phyloP scores from a whole-genome alignment of 2,329 filamentous ascomycete species.

The Pseudocercospora cruenta region DNA sequence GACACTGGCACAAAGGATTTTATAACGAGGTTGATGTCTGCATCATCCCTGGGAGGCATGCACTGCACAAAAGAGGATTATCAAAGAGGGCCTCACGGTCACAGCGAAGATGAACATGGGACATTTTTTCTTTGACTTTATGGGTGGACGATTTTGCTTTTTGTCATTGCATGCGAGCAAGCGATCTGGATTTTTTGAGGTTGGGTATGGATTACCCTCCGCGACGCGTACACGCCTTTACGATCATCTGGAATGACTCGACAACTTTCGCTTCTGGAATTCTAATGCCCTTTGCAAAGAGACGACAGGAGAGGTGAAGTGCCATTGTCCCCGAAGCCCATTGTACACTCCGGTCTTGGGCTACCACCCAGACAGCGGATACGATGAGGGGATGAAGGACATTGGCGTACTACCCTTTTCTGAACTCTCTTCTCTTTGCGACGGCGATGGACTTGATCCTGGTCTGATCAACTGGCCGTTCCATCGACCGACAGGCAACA shows the following conservation, averaged over 20 bases:
- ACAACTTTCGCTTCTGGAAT: conserved; percentile 18
- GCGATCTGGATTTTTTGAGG: conserved; percentile 14
- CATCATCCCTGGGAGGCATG: conserved; percentile 20
- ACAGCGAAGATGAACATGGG: not conserved
- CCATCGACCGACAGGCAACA: conserved; percentile 24
- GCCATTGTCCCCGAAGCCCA: conserved; percentile 25
- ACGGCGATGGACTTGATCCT: conserved; percentile 22
- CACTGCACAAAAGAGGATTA: conserved; percentile 20
- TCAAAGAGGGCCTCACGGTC: conserved; percentile 19
- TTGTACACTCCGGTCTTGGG: conserved; percentile 29
- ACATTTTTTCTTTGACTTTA: not conserved
- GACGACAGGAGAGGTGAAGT: not conserved
- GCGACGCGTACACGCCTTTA: conserved; percentile 24
- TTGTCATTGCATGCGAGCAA: conserved; percentile 10
- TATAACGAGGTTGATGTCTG: conserved; percentile 19
- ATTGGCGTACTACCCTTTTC: not conserved
- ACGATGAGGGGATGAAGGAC: conserved; percentile 30
- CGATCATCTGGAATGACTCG: conserved; percentile 26
- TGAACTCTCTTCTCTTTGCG: conserved; percentile 4
- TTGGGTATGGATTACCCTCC: conserved; percentile 8
- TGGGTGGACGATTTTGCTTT: conserved; percentile 10
- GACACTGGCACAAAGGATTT: conserved; percentile 15
- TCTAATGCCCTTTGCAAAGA: conserved; percentile 17
- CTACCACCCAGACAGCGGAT: conserved; percentile 27
- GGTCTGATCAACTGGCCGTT: conserved; percentile 22